Conservation (phyloP, 1,284 basidiomycete genomes). For the Thecaphora frezii region DNA sequence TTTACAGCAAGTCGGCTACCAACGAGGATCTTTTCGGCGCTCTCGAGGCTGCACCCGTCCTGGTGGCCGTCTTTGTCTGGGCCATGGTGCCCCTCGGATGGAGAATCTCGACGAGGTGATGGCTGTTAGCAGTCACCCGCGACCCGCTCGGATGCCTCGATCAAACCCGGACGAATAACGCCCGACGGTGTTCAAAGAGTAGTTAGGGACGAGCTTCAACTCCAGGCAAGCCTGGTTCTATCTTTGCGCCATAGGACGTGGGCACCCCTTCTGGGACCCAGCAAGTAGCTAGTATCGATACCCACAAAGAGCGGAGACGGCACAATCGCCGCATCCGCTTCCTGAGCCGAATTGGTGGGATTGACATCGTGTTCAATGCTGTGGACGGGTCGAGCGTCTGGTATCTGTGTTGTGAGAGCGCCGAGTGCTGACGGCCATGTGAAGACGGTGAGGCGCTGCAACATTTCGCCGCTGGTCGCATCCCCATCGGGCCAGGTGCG, state of each 20-base stretch:
- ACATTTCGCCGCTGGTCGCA: constrained; percentile 7
- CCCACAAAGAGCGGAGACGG: constrained; percentile 9
- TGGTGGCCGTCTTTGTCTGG: constrained; percentile 58
- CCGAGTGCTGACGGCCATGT: constrained; percentile 27
- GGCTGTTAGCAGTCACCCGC: no score
- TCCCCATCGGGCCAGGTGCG: constrained; percentile 21
- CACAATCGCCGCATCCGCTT: neutral
- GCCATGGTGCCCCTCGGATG: constrained; percentile 64
- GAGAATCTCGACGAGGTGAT: neutral
- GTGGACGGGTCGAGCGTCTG: neutral
- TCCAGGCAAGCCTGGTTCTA: constrained; percentile 21
- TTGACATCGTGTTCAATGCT: no score
- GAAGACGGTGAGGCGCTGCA: constrained; percentile 22
- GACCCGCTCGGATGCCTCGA: no score
- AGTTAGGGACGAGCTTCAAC: neutral
- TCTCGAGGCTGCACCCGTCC: constrained; percentile 60
- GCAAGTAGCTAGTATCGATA: constrained; percentile 22
- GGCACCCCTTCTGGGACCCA: constrained; percentile 28
- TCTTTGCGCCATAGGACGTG: constrained; percentile 36
- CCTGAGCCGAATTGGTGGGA: no score
- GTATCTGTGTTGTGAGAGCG: constrained; percentile 6
- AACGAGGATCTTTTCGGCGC: constrained; percentile 58
- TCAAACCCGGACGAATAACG: no score
- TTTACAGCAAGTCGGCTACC: constrained; percentile 58
- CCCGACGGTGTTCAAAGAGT: no score